Percentiles rank a stretch among this genome's conserved stretches.
Conservation (phyloP, 257 asterid species). For the Lavandula angustifolia region DNA sequence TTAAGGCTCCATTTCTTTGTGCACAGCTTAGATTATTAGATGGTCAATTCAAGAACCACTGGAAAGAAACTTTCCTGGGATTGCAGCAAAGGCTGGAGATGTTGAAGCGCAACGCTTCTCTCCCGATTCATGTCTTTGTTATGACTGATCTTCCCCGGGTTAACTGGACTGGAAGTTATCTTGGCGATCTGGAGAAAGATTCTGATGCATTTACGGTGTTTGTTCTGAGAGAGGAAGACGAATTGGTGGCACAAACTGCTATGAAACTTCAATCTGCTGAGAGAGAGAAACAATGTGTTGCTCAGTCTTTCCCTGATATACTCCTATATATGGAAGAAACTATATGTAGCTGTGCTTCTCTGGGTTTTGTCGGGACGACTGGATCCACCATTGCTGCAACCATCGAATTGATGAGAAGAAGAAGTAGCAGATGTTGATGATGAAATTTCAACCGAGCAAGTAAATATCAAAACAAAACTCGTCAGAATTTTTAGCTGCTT, state of each 20-base stretch:
- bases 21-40: conserved; percentile 87
- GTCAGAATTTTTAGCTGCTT: no score
- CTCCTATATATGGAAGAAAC: conserved; percentile 67
- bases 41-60: conserved; percentile 93
- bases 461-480: no score
- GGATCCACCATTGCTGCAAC: conserved; percentile 90
- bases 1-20: conserved; percentile 74
- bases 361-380: conserved; percentile 86
- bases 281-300: conserved; percentile 39
- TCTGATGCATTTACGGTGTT: conserved; percentile 53
- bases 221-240: conserved; percentile 55
- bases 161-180: conserved; percentile 76
- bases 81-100: conserved; percentile 58
- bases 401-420: conserved; percentile 72
- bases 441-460: conserved; percentile 19
- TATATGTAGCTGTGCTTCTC: conserved; percentile 85
- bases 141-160: conserved; percentile 87
- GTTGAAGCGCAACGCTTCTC: conserved; percentile 55
- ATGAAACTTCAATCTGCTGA: conserved; percentile 44
- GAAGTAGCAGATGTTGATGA: conserved; percentile 45
- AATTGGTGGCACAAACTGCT: conserved; percentile 55
- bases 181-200: conserved; percentile 63
- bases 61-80: conserved; percentile 57
- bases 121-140: conserved; percentile 69
- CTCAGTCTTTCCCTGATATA: conserved; percentile 54